Evolutionary conservation across 352 stramenopile genomes (phyloP).

Genomic region (Phytophthora lateralis): DNA sequence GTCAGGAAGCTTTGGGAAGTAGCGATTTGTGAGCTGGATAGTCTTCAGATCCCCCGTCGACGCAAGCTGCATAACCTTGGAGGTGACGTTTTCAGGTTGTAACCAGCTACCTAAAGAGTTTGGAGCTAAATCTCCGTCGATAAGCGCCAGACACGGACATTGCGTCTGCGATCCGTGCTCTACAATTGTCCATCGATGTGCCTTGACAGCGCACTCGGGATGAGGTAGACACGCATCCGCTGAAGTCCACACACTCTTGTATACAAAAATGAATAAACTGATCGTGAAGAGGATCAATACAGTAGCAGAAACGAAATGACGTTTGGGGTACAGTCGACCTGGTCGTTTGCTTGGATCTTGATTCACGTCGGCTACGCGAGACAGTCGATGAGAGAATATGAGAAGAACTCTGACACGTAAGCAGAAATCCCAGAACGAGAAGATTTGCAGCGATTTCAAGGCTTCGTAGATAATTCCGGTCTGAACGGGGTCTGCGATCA

Average conservation of each 20-base stretch:
- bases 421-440: slow-evolving; percentile 28
- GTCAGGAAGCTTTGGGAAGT: slow-evolving; percentile 28
- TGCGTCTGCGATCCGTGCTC: slow-evolving; percentile 8
- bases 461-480: slow-evolving; percentile 21
- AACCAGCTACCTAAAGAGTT: slow-evolving; percentile 14
- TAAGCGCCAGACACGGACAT: slow-evolving; percentile 19
- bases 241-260: slow-evolving; percentile 18
- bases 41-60: slow-evolving; percentile 22
- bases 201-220: slow-evolving; percentile 18
- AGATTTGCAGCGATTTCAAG: slow-evolving; percentile 37
- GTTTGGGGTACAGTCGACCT: slow-evolving; percentile 10
- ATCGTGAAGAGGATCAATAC: slow-evolving; percentile 4
- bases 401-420: slow-evolving; percentile 14
- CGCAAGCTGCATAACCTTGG: slow-evolving; percentile 19
- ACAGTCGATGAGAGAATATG: slow-evolving; percentile 7
- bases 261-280: slow-evolving; percentile 11
- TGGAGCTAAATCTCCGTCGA: slow-evolving; percentile 15
- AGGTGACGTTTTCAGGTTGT: slow-evolving; percentile 18
- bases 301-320: slow-evolving; percentile 5
- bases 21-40: slow-evolving; percentile 33
- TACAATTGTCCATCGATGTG: slow-evolving; percentile 15
- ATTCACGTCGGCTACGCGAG: background rate
- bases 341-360: slow-evolving; percentile 1
- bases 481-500: slow-evolving; percentile 32
- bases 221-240: slow-evolving; percentile 7